A percentile compares a stretch with the other conserved stretches of the same genome.
These are phyloP conservation scores for Aspergillus ostianus DNA, from an alignment of 495 filamentous ascomycete genomes.

Conservation along the genomic window DNA sequence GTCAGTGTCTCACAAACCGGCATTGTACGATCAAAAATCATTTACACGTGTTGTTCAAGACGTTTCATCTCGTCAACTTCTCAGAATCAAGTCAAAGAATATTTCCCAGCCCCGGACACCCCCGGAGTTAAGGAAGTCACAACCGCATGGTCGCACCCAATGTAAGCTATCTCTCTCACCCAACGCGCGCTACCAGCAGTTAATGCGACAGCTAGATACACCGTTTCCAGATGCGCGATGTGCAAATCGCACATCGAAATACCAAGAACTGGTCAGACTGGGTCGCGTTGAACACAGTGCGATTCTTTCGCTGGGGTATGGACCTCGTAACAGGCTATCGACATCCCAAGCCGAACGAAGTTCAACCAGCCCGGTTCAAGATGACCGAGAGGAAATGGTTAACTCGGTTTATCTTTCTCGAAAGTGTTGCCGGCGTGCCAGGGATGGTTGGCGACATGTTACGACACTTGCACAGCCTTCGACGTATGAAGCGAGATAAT, in stretches of 20 bases:
- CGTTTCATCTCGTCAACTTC: no score
- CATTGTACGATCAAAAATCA: no score
- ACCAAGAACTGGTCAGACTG: constrained; percentile 65
- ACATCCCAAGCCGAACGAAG: constrained; percentile 55
- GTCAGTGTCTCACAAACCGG: no score
- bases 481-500: constrained; percentile 86
- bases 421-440: constrained; percentile 91
- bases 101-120: no score
- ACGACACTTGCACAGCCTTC: constrained; percentile 77
- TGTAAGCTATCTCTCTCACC: no score
- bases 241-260: constrained; percentile 69
- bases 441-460: constrained; percentile 97
- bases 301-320: constrained; percentile 62
- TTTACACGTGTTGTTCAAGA: no score
- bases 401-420: constrained; percentile 84
- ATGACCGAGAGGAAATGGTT: constrained; percentile 81
- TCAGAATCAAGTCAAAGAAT: no score
- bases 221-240: no score
- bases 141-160: no score
- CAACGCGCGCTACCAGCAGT: no score
- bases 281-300: constrained; percentile 60
- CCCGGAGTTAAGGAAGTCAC: no score
- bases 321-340: constrained; percentile 72
- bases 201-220: no score
- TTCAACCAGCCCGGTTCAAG: constrained; percentile 40